Percentiles rank a stretch among this genome's conserved stretches.
Evolutionary conservation across 805 yeast species (phyloP).

Genomic region (Ogataea henricii): DNA sequence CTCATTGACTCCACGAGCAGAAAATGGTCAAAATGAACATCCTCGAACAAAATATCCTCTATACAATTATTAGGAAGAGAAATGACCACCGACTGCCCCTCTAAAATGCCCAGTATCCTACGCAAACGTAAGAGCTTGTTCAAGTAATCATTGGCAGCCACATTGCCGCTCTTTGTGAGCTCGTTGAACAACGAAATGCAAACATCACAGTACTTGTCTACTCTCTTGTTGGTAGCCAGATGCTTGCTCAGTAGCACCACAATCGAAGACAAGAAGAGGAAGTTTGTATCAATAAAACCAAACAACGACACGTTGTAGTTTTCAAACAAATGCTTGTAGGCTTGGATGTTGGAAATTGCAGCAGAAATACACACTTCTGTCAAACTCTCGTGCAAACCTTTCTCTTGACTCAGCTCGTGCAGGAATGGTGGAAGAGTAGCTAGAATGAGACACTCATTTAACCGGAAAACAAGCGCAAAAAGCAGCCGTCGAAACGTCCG

Average conservation of each 20-base stretch:
- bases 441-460: constrained; percentile 10
- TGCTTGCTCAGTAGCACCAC: constrained; percentile 3
- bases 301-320: constrained; percentile 7
- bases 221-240: background rate
- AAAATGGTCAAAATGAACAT: too few species aligned
- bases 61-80: too few species aligned
- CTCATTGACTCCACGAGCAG: background rate
- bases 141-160: constrained; percentile 12
- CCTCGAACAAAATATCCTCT: too few species aligned
- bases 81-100: too few species aligned
- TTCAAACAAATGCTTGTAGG: constrained; percentile 2
- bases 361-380: constrained; percentile 1
- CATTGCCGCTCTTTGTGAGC: constrained; percentile 12
- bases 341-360: constrained; percentile 8
- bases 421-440: constrained; percentile 7
- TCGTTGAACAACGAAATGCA: constrained; percentile 7
- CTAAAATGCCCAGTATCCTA: background rate
- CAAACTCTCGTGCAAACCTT: background rate
- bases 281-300: constrained; percentile 13
- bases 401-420: background rate
- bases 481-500: constrained; percentile 4
- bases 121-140: constrained; percentile 9
- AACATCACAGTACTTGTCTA: background rate
- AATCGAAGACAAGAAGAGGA: constrained; percentile 10
- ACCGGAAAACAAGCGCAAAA: constrained; percentile 10